Base-by-base conservation (phyloP, 2,329 filamentous ascomycete species). In the Fusarium sp. region DNA sequence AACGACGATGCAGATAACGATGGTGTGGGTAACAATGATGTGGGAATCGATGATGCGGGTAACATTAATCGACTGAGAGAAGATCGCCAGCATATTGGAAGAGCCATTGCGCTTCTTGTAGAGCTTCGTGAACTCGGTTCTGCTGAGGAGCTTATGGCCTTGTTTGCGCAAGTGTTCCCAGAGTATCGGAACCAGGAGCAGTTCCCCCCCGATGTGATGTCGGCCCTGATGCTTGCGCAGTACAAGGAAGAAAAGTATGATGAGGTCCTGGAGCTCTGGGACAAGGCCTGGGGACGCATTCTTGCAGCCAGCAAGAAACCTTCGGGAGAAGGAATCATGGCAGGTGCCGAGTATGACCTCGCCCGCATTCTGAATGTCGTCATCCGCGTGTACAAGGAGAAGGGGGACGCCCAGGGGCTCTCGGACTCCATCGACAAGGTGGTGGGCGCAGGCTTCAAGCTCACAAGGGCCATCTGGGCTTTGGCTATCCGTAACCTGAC, bases 391-490 rank as follows among this genome's bases (percentile, higher is more conserved):
- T 80, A 82, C 57, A 73, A 79, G 14, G 77, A 79, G 11, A 75
- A 78, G 61, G 71, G 77, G 6, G 79, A 88, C 66, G 74, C 80
- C 6, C 75, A 79, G 10, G 84, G 82, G 18, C 80, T 92, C 11
- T 75, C 83, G 5, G 64, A 80, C 7, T 79, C 86, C 14, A 77
- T 93, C 27, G 78, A 83, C 20, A 78, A 85, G n/a, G 81, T 94
- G 10, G 81, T 87, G 8, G 76, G 77, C 1, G 83, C 85, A 40
- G 95, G 94, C 10, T 97, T 95, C 81, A 81, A 83, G 27, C 79
- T 97, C 62, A 90, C 93, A 74, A 90, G 87, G 76, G 86, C 85
- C 73, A 93, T 92, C 71, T 97, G 93, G 93, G 96, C 97, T 76
- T 84, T 86, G 55, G 89, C 92, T 69, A 85, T 97, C 60, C 87